A percentile compares a stretch with the other conserved stretches of the same genome.
Conservation (phyloP, 495 filamentous ascomycete species). For the Daldinia concentrica region DNA sequence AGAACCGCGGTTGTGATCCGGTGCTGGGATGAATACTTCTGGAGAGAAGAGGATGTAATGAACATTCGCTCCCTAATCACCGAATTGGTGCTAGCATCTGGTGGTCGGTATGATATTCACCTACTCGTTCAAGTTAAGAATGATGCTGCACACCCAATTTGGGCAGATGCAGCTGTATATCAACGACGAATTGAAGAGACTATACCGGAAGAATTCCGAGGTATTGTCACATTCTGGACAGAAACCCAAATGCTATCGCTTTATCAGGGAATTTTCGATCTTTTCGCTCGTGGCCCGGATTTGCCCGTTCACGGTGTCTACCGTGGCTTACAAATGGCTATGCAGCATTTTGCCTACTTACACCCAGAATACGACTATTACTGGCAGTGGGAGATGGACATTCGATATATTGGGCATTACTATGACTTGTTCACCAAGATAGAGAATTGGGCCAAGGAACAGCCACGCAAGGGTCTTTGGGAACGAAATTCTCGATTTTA, state of each 20-base stretch:
- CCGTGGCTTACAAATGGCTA: conserved; percentile 88
- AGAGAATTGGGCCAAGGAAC: conserved; percentile 76
- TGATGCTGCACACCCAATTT: conserved; percentile 69
- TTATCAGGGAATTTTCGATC: conserved; percentile 84
- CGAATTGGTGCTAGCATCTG: conserved; percentile 78
- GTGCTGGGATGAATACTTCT: conserved; percentile 75
- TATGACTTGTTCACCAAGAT: conserved; percentile 86
- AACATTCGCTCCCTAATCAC: conserved; percentile 78
- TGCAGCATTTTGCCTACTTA: conserved; percentile 88
- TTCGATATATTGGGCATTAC: conserved; percentile 95
- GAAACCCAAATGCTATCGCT: conserved; percentile 89
- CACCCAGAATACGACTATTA: conserved; percentile 95
- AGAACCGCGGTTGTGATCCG: conserved; percentile 81
- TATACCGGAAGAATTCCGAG: conserved; percentile 86
- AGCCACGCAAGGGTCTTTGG: conserved; percentile 92
- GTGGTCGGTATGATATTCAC: conserved; percentile 83
- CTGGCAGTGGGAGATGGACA: conserved; percentile 99
- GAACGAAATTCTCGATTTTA: conserved; percentile 94
- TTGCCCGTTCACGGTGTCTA: conserved; percentile 91
- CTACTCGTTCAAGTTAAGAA: conserved; percentile 80
- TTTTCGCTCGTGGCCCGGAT: conserved; percentile 67
- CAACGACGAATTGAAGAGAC: conserved; percentile 67
- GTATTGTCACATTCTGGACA: conserved; percentile 90
- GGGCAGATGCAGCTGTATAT: conserved; percentile 68
- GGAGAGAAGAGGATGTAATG: conserved; percentile 73